A percentile compares a stretch with the other conserved stretches of the same genome.
Evolutionary conservation across 192 early-diverging fungal species (phyloP).

Genomic region (Allomyces javanicus): DNA sequence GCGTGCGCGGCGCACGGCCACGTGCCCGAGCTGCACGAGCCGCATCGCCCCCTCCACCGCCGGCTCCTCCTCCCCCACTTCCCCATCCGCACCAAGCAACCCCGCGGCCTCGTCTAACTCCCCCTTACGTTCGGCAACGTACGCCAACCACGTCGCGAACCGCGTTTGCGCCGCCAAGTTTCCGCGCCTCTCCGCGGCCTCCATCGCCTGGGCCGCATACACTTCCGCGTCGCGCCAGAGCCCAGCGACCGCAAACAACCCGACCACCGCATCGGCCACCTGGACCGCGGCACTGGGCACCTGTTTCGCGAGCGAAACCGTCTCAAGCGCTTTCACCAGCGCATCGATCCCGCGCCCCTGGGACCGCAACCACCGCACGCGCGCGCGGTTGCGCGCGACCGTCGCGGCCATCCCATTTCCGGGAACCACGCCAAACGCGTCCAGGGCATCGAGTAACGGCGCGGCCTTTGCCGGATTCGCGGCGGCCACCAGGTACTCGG

Average conservation of each 20-base stretch:
- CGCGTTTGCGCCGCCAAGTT: background rate
- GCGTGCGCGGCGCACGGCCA: background rate
- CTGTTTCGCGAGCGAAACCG: background rate
- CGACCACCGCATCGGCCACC: background rate
- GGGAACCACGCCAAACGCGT: background rate
- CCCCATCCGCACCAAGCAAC: background rate
- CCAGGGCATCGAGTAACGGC: background rate
- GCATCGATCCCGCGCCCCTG: background rate
- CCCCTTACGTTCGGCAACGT: background rate
- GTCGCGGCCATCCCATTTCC: background rate
- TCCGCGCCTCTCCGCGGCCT: background rate
- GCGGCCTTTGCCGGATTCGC: background rate
- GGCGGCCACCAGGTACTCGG: background rate
- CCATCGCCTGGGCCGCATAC: background rate
- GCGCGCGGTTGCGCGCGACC: background rate
- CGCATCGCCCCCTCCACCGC: background rate
- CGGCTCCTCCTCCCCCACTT: background rate
- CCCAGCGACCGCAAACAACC: background rate
- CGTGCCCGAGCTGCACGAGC: background rate
- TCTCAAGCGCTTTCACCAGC: background rate
- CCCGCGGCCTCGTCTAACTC: background rate
- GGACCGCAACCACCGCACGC: background rate
- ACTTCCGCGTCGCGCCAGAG: background rate
- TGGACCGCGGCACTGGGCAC: background rate
- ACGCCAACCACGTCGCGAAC: background rate